Percentiles rank a stretch among this genome's conserved stretches.
Conservation (phyloP, 2,329 filamentous ascomycete genomes). For the Remersonia thermophila region DNA sequence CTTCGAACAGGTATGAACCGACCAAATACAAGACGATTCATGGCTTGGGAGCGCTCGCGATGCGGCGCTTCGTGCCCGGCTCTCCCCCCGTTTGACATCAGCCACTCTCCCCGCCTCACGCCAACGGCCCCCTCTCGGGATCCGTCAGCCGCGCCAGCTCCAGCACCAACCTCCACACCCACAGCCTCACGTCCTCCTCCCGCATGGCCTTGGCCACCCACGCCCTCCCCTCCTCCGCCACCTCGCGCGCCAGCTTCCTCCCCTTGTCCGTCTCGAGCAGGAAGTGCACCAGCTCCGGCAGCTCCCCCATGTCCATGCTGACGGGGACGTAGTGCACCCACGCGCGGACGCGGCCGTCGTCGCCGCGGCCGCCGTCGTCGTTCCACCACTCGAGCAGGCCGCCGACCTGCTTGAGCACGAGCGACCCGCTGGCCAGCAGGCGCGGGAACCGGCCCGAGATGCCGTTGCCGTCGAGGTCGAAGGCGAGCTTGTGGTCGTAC, state of each 20-base stretch:
- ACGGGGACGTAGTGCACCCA: constrained; percentile 48
- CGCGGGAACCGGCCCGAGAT: constrained; percentile 42
- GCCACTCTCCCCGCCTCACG: background rate
- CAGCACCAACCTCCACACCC: constrained; percentile 48
- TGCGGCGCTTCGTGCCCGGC: no score
- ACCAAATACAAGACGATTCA: no score
- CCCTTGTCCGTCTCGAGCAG: constrained; percentile 35
- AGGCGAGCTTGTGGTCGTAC: constrained; percentile 28
- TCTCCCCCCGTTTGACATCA: no score
- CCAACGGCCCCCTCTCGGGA: constrained; percentile 10
- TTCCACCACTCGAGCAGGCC: constrained; percentile 44
- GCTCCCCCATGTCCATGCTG: constrained; percentile 34
- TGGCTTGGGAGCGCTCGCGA: no score
- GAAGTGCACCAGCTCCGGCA: constrained; percentile 38
- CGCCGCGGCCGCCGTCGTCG: constrained; percentile 20
- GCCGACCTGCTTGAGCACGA: constrained; percentile 39
- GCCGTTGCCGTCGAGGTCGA: constrained; percentile 45
- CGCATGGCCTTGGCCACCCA: constrained; percentile 44
- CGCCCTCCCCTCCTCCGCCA: constrained; percentile 40
- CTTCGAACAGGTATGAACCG: no score
- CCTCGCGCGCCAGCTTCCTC: constrained; percentile 31
- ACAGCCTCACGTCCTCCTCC: constrained; percentile 46
- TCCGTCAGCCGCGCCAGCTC: constrained; percentile 38
- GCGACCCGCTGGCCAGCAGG: constrained; percentile 33
- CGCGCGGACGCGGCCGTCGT: constrained; percentile 29